A percentile compares a stretch with the other conserved stretches of the same genome.
phyloP scores from a whole-genome alignment of 2,329 filamentous ascomycete genomes.

The Exophiala oligosperma region DNA sequence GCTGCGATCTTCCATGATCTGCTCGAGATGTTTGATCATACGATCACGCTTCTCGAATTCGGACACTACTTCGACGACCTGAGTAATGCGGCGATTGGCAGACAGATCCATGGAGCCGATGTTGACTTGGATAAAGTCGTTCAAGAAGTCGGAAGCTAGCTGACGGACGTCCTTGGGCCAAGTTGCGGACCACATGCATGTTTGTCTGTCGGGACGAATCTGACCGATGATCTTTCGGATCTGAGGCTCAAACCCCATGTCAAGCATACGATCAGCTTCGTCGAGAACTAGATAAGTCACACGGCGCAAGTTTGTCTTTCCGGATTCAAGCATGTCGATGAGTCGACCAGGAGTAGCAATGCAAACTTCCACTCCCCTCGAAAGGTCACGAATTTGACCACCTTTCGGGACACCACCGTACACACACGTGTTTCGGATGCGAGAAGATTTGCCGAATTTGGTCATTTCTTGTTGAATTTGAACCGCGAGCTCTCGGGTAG shows the following conservation, averaged over 20 bases:
- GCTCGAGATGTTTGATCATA: constrained; percentile 97
- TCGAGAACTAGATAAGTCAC: constrained; percentile 98
- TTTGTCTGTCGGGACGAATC: constrained; percentile 97
- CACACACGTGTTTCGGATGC: constrained; percentile 97
- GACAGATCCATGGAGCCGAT: constrained; percentile 94
- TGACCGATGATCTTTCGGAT: constrained; percentile 98
- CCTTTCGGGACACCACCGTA: constrained; percentile 99
- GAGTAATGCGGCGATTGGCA: constrained; percentile 96
- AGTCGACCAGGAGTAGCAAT: constrained; percentile 97
- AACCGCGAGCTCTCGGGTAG: constrained; percentile 95
- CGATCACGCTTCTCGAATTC: constrained; percentile 97
- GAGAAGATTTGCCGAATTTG: constrained; percentile 97
- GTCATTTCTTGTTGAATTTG: constrained; percentile 99
- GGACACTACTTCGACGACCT: constrained; percentile 93
- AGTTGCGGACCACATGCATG: constrained; percentile 99
- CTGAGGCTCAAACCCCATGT: constrained; percentile 99
- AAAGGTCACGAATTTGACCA: constrained; percentile 91
- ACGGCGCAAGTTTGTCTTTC: constrained; percentile 96
- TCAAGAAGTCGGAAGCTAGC: constrained; percentile 84
- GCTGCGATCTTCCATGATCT: constrained; percentile 92
- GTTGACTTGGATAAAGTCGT: constrained; percentile 98
- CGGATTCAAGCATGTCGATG: constrained; percentile 97
- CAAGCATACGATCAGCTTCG: constrained; percentile 98
- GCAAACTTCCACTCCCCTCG: constrained; percentile 94
- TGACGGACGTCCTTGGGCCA: constrained; percentile 99